Base-by-base conservation (phyloP, 495 filamentous ascomycete genomes). In the Cercophora samala region DNA sequence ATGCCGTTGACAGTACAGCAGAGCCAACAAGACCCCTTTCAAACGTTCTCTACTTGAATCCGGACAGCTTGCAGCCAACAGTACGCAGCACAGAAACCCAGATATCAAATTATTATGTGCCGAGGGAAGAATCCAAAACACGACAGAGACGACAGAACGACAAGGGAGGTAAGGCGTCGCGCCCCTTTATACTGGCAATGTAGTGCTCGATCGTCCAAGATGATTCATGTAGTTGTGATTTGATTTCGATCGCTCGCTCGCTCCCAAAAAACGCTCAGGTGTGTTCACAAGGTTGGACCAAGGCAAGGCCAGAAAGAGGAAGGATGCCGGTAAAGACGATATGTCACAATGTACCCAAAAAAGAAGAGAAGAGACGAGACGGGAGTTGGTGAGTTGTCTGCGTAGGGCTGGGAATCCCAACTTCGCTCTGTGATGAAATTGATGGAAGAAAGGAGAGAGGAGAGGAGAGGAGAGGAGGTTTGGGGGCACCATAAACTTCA, bases 191-290 rank as follows among this genome's bases (percentile, higher is more conserved):
- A 46, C 13, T 46, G 37, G 37, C 37, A 46, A 46, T 46, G 37
- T 46, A 46, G 37, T 46, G 37, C 37, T 46, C 37, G 15, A 13
- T 46, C 37, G 37, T 46, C 37, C 37, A 46, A 46, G 53, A 56
- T 56, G 53, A 23, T 56, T 56, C n/a, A 21, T 56, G 53, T 11
- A 21, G 53, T 56, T 60, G 58, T 60, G 21, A 29, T 60, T 62
- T 46, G 60, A 62, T 42, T 37, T 62, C 26, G 25, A 56, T 56
- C 25, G 32, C 32, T 62, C 32, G 60, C 32, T 62, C 60, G 60
- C 60, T 62, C 26, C 60, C 60, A 62, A 62, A 62, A 62, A 62
- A 62, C 60, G 60, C 60, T 62, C 60, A 17, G 21, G 29, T 60
- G 60, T 46, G 8, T n/a, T 13, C 23, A 29, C 3, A 46, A 29